Percentiles rank a stretch among this genome's conserved stretches.
Evolutionary conservation across 768 basidiomycete species (phyloP).

Genomic region (Suillus plorans): DNA sequence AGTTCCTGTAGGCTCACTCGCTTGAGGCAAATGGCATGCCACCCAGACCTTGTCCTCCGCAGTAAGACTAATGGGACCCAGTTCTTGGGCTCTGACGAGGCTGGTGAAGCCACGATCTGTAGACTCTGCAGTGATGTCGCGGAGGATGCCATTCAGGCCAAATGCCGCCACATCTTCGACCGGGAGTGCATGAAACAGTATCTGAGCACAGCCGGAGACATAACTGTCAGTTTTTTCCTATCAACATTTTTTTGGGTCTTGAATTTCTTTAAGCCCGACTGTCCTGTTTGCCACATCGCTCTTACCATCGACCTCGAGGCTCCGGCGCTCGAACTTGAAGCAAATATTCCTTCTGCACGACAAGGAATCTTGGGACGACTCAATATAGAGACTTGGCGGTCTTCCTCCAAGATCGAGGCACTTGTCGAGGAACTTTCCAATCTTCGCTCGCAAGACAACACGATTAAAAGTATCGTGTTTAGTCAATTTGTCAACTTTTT

Average conservation of each 20-base stretch:
- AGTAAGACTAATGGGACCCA: slow-evolving; percentile 74
- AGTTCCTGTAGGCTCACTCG: slow-evolving; percentile 71
- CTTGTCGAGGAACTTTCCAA: slow-evolving; percentile 91
- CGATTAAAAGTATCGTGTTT: slow-evolving; percentile 96
- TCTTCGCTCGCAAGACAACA: slow-evolving; percentile 78
- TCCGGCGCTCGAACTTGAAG: slow-evolving; percentile 83
- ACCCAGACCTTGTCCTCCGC: slow-evolving; percentile 90
- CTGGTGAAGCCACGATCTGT: slow-evolving; percentile 81
- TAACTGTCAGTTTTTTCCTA: slow-evolving; percentile 44
- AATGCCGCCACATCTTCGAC: slow-evolving; percentile 93
- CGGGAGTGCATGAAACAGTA: slow-evolving; percentile 96
- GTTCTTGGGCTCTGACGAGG: slow-evolving; percentile 55
- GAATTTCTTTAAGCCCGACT: slow-evolving; percentile 62
- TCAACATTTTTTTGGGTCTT: background rate
- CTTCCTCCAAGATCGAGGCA: slow-evolving; percentile 97
- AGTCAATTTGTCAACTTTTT: slow-evolving; percentile 93
- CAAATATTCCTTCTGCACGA: slow-evolving; percentile 45
- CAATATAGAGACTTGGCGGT: slow-evolving; percentile 87
- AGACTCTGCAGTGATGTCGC: slow-evolving; percentile 96
- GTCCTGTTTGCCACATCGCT: slow-evolving; percentile 91
- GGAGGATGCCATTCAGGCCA: slow-evolving; percentile 94
- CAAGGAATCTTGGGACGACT: slow-evolving; percentile 95
- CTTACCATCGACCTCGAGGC: slow-evolving; percentile 96
- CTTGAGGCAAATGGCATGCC: slow-evolving; percentile 95
- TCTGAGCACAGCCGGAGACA: slow-evolving; percentile 70